These are phyloP conservation scores for Podaxis rugospora DNA, from an alignment of 768 basidiomycete species.

Conservation along the genomic window DNA sequence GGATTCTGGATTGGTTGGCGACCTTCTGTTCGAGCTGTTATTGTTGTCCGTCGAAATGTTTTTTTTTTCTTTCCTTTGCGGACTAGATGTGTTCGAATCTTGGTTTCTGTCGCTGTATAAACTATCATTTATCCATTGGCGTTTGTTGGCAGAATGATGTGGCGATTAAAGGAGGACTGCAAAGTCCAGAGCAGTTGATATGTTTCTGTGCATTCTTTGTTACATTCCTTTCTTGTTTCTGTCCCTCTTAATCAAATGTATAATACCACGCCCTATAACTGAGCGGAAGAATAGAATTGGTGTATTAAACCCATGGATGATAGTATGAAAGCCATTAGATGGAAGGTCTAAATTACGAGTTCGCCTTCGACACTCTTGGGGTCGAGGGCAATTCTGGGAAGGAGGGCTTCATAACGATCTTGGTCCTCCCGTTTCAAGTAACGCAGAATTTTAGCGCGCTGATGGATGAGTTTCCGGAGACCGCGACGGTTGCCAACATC, in stretches of 20 bases:
- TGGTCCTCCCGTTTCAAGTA: slow-evolving; percentile 68
- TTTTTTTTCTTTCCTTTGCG: not conserved
- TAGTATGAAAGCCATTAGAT: not conserved
- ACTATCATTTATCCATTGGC: slow-evolving; percentile 1
- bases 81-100: slow-evolving; percentile 8
- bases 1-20: not conserved
- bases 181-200: not conserved
- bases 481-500: slow-evolving; percentile 76
- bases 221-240: not conserved
- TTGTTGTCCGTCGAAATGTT: slow-evolving; percentile 1
- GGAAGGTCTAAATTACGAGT: slow-evolving; percentile 54
- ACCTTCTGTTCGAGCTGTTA: not conserved
- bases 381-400: slow-evolving; percentile 75
- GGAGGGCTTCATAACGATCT: slow-evolving; percentile 67
- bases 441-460: slow-evolving; percentile 76
- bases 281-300: not conserved
- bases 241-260: not conserved
- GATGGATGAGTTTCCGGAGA: slow-evolving; percentile 75
- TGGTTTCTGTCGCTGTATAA: not conserved
- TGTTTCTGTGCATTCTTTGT: not conserved
- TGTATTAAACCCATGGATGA: not conserved
- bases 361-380: slow-evolving; percentile 85
- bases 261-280: not conserved
- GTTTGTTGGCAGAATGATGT: not conserved
- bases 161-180: not conserved